Percentiles rank a stretch among this genome's conserved stretches.
Conservation (phyloP, 805 yeast species). For the Myxozyma sirexii region DNA sequence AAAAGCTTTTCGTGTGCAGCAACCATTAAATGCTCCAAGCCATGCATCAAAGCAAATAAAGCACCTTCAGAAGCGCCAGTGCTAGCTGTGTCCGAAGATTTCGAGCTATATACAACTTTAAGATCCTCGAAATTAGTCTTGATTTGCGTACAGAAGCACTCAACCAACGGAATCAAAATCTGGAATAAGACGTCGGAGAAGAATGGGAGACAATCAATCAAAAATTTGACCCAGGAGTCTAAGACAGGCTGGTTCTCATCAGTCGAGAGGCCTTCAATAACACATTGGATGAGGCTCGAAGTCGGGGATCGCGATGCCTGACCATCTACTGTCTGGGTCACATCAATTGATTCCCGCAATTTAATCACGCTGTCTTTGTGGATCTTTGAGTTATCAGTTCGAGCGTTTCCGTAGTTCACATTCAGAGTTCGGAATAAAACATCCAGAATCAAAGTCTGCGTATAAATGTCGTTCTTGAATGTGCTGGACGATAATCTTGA, state of each 20-base stretch:
- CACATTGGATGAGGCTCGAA: conserved; percentile 43
- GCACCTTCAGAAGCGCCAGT: conserved; percentile 41
- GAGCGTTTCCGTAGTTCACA: conserved; percentile 28
- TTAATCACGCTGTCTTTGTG: conserved; percentile 31
- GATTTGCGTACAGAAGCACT: conserved; percentile 52
- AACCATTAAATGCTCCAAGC: conserved; percentile 67
- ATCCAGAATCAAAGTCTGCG: conserved; percentile 31
- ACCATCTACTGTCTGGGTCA: conserved; percentile 9
- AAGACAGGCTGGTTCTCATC: conserved; percentile 50
- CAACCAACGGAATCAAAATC: conserved; percentile 57
- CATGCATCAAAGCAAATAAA: conserved; percentile 51
- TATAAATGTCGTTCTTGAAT: conserved; percentile 31
- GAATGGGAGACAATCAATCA: conserved; percentile 55
- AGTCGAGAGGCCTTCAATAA: conserved; percentile 53
- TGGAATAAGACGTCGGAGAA: conserved; percentile 58
- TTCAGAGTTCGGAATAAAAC: conserved; percentile 31
- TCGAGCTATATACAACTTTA: conserved; percentile 27
- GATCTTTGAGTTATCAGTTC: conserved; percentile 21
- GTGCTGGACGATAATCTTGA: conserved; percentile 26
- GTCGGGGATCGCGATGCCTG: conserved; percentile 20
- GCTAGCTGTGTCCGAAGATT: conserved; percentile 4
- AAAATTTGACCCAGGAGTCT: conserved; percentile 53
- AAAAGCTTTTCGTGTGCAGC: conserved; percentile 54
- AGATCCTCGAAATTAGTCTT: conserved; percentile 42
- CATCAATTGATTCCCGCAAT: conserved; percentile 31